A percentile compares a stretch with the other conserved stretches of the same genome.
Conservation (phyloP, 306 rosid species). For the Arachis stenosperma region DNA sequence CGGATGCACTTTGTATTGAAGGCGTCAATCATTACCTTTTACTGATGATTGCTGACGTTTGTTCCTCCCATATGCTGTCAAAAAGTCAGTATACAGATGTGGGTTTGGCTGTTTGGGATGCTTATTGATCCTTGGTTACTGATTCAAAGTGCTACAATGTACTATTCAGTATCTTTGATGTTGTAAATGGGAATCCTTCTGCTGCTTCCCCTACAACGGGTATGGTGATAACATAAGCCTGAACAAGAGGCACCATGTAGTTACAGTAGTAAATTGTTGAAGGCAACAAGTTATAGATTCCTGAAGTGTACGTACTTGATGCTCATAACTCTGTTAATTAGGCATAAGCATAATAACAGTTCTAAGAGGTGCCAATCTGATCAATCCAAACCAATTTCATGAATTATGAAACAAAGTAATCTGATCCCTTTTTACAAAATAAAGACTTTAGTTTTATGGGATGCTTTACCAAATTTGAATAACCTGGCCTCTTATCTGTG, state of each 20-base stretch:
- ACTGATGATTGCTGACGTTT: neutral
- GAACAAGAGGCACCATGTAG: neutral
- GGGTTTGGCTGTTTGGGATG: slow-evolving; percentile 7
- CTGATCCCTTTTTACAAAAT: neutral
- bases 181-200: slow-evolving; percentile 2
- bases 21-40: slow-evolving; percentile 3
- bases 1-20: slow-evolving; percentile 3
- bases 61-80: neutral
- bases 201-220: slow-evolving; percentile 13
- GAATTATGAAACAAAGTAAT: neutral
- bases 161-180: slow-evolving; percentile 1
- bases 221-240: neutral
- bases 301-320: neutral
- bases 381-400: neutral
- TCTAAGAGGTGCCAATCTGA: neutral
- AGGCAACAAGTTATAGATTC: neutral
- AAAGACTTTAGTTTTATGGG: neutral
- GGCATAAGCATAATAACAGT: neutral
- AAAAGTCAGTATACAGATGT: neutral
- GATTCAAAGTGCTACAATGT: neutral
- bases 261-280: slow-evolving; percentile 15
- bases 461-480: neutral
- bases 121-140: slow-evolving; percentile 5
- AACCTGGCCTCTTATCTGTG: neutral
- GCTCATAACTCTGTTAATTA: neutral